Base-by-base conservation (phyloP, 805 yeast genomes). In the Zygoascus bituminiphila region DNA sequence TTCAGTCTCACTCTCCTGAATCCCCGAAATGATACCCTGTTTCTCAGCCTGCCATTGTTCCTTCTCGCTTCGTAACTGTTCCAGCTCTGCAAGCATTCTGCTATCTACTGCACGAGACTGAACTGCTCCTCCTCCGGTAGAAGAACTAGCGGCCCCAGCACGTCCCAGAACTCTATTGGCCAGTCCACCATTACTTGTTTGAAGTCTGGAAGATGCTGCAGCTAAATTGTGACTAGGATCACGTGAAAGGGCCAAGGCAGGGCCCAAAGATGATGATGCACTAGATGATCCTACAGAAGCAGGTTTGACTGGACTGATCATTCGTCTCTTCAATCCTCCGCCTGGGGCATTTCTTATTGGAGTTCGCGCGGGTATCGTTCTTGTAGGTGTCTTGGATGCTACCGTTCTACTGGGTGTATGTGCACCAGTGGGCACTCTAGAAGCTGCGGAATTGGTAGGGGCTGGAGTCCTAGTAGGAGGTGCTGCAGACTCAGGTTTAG, bases 1-100 rank as follows among this genome's bases (percentile, higher is more conserved):
- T 41, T 63, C 66, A 2, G 59, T 52, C 40, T 54, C 57, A 20
- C 61, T 57, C 36, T 64, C 59, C 41, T 64, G 62, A 8, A 65
- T 44, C 47, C 65, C 61, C 42, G 59, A 49, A 42, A 60, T 58
- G 15, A 66, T 45, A 10, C 58, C 54, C 38, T 60, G 64, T 35
- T 57, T 64, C 45, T 65, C 70, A 31, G 64, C 61, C n/a, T 56
- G 44, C 78, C 80, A 77, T 37, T 62, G 61, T 31, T 66, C 67
- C 54, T 78, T 82, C 52, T 82, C 88, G 10, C 61, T 64, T 50
- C 78, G 71, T 44, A 85, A 63, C 15, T 63, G 65, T 39, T 72
- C 73, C 19, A 84, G 59, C 51, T 81, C 84, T 33, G 51, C 46
- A 17, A 41, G 19, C 21, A 37, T 26, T 21, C 47, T 40, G 24